Percentiles rank a stretch among this genome's conserved stretches.
phyloP scores from a whole-genome alignment of 306 rosid genomes.

The Pterocarpus macrocarpus region DNA sequence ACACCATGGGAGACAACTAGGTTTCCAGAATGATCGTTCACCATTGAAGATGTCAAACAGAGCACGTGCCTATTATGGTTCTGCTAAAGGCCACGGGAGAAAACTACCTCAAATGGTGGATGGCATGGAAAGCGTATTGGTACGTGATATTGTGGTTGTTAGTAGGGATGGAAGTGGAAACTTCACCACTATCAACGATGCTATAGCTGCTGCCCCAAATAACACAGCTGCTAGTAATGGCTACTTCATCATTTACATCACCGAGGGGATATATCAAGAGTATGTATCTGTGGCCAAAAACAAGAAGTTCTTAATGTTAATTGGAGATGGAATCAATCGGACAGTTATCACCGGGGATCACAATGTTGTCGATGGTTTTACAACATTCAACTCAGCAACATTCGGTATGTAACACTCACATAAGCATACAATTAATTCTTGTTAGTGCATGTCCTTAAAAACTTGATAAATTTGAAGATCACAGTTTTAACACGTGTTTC shows the following conservation, averaged over 20 bases:
- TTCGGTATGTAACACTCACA: constrained; percentile 53
- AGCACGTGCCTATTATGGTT: constrained; percentile 57
- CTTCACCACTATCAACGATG: constrained; percentile 68
- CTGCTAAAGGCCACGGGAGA: constrained; percentile 54
- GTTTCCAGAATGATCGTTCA: constrained; percentile 52
- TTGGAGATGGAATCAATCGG: constrained; percentile 77
- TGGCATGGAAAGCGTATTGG: constrained; percentile 44
- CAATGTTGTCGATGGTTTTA: constrained; percentile 73
- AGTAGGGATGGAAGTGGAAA: constrained; percentile 73
- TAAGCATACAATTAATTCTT: constrained; percentile 5
- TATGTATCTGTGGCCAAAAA: constrained; percentile 62
- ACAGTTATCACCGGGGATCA: constrained; percentile 72
- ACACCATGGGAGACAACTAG: constrained; percentile 3
- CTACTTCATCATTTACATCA: constrained; percentile 65
- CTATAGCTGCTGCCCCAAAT: constrained; percentile 71
- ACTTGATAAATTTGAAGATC: no score
- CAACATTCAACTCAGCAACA: constrained; percentile 83
- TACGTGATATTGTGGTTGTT: constrained; percentile 65
- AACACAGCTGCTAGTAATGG: constrained; percentile 56
- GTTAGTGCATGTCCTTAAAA: not conserved
- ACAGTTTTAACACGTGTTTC: not conserved
- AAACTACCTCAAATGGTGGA: constrained; percentile 51
- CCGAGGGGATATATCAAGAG: constrained; percentile 72
- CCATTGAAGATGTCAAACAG: constrained; percentile 63
- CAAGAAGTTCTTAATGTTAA: constrained; percentile 68